Evolutionary conservation across 257 asterid genomes (phyloP).

Genomic region (Marsdenia floribunda): DNA sequence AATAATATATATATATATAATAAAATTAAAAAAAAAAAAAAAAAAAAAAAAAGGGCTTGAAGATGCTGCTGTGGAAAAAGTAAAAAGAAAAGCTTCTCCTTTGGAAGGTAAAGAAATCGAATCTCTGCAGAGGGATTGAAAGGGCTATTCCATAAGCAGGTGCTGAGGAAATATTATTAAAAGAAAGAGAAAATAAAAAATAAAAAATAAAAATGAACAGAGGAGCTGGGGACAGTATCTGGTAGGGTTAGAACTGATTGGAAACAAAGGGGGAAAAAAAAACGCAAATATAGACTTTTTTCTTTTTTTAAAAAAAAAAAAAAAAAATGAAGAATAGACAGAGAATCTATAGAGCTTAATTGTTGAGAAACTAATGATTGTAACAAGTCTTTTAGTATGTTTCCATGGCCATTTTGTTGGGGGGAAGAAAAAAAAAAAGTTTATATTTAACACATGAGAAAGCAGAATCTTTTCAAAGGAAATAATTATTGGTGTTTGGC

Average conservation of each 20-base stretch:
- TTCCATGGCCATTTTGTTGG: slow-evolving; percentile 1
- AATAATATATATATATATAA: too few species aligned
- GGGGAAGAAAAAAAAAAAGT: neutral
- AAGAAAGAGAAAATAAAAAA: too few species aligned
- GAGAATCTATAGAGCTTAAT: neutral
- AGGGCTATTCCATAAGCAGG: neutral
- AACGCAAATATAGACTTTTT: neutral
- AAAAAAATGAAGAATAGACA: neutral
- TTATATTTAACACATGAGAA: neutral
- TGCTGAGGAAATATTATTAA: neutral
- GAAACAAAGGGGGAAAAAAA: neutral
- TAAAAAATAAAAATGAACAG: neutral
- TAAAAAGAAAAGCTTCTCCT: neutral
- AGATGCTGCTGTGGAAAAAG: too few species aligned
- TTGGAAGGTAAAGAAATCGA: slow-evolving; percentile 5
- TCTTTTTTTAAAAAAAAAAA: too few species aligned
- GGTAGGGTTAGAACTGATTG: neutral
- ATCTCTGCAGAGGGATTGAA: neutral
- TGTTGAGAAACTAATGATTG: slow-evolving; percentile 9
- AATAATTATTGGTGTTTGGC: neutral
- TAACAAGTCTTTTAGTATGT: neutral
- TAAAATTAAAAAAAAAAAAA: neutral
- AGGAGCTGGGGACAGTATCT: neutral
- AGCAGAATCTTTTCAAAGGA: neutral
- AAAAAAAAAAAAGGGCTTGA: neutral